phyloP scores from a whole-genome alignment of 2,329 filamentous ascomycete species.

The Aureobasidium subglaciale region DNA sequence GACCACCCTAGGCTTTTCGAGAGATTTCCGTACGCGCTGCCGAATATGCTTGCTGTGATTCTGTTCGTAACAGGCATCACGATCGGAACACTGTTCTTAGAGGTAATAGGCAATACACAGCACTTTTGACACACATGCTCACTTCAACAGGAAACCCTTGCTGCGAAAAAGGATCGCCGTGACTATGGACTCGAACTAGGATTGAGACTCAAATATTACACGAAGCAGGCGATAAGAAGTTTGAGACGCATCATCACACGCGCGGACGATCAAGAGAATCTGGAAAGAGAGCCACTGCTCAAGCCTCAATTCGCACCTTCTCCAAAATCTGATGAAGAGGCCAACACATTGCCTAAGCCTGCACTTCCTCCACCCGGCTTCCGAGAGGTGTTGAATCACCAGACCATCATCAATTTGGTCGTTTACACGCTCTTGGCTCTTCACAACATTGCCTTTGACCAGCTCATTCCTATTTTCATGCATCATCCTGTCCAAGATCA shows the following conservation, averaged over 20 bases:
- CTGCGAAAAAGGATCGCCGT: constrained; percentile 56
- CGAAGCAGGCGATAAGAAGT: constrained; percentile 18
- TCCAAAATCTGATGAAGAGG: constrained; percentile 12
- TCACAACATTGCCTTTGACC: constrained; percentile 79
- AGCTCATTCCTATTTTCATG: constrained; percentile 81
- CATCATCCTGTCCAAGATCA: constrained; percentile 60
- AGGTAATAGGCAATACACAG: constrained; percentile 42
- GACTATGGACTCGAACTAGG: constrained; percentile 76
- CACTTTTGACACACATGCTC: constrained; percentile 7
- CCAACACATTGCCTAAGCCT: constrained; percentile 18
- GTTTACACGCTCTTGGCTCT: constrained; percentile 75
- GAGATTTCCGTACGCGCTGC: constrained; percentile 72
- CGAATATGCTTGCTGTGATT: constrained; percentile 68
- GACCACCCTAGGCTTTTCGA: constrained; percentile 57
- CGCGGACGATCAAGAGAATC: neutral
- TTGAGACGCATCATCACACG: neutral
- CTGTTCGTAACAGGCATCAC: constrained; percentile 74
- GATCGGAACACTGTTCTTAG: constrained; percentile 70
- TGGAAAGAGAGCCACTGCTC: constrained; percentile 16
- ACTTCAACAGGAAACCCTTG: constrained; percentile 63
- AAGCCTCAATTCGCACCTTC: constrained; percentile 1
- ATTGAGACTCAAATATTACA: constrained; percentile 46
- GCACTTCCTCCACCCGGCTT: constrained; percentile 35
- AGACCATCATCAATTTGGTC: constrained; percentile 67
- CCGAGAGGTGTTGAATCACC: constrained; percentile 62